Evolutionary conservation across 345 rosid species (phyloP).

Genomic region (Syzygium oleosum): DNA sequence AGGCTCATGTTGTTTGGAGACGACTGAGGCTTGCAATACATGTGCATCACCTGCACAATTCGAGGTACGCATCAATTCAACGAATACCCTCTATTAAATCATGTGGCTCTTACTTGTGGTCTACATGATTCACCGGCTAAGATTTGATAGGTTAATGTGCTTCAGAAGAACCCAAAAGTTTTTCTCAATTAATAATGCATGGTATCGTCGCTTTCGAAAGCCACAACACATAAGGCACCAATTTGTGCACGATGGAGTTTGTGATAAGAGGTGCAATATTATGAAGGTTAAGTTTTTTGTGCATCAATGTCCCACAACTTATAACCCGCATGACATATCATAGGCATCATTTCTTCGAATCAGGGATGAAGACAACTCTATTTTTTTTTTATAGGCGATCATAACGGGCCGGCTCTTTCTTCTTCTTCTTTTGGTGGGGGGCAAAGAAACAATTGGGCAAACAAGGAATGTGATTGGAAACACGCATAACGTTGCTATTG

Average conservation of each 20-base stretch:
- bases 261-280: neutral
- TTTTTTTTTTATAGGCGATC: neutral
- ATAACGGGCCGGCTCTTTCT: neutral
- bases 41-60: neutral
- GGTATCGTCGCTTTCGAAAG: neutral
- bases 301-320: neutral
- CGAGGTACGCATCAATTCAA: neutral
- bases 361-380: neutral
- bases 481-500: neutral
- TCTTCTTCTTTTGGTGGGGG: neutral
- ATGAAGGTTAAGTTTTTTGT: neutral
- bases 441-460: neutral
- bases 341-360: neutral
- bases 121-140: no score
- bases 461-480: neutral
- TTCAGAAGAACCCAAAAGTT: neutral
- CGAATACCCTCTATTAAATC: neutral
- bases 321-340: neutral
- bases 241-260: neutral
- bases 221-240: neutral
- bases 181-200: neutral
- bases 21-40: neutral
- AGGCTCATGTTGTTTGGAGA: neutral
- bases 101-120: neutral
- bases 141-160: neutral